These are phyloP conservation scores for Cicer judaicum DNA, from an alignment of 306 rosid species.

Conservation along the genomic window DNA sequence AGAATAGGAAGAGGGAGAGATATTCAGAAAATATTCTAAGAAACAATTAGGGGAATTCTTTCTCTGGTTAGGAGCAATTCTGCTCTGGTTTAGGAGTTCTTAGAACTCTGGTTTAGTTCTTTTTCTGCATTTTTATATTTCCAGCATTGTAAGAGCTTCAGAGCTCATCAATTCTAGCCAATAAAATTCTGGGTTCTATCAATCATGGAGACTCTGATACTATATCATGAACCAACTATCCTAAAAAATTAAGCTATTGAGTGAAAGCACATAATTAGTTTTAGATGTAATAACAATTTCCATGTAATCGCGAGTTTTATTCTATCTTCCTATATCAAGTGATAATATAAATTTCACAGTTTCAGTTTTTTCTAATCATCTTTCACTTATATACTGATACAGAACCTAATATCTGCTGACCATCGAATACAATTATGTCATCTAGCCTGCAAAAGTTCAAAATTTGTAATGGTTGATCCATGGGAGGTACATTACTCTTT, in stretches of 20 bases:
- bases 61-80: no score
- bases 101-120: no score
- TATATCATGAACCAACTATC: background rate
- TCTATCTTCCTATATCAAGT: background rate
- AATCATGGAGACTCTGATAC: background rate
- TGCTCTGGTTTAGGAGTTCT: no score
- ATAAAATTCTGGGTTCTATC: no score
- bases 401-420: constrained; percentile 79
- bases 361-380: constrained; percentile 31
- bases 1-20: no score
- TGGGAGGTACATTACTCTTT: constrained; percentile 75
- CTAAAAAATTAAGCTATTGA: background rate
- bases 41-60: no score
- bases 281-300: constrained; percentile 17
- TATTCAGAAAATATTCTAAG: no score
- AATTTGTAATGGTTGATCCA: constrained; percentile 88
- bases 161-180: no score
- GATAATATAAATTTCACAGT: constrained; percentile 16
- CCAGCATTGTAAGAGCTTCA: no score
- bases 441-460: constrained; percentile 78
- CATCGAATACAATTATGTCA: constrained; percentile 70
- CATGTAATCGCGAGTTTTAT: constrained; percentile 7
- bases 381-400: constrained; percentile 35
- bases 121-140: no score
- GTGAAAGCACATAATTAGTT: background rate